Base-by-base conservation (phyloP, 345 rosid species). In the Populus deltoides region DNA sequence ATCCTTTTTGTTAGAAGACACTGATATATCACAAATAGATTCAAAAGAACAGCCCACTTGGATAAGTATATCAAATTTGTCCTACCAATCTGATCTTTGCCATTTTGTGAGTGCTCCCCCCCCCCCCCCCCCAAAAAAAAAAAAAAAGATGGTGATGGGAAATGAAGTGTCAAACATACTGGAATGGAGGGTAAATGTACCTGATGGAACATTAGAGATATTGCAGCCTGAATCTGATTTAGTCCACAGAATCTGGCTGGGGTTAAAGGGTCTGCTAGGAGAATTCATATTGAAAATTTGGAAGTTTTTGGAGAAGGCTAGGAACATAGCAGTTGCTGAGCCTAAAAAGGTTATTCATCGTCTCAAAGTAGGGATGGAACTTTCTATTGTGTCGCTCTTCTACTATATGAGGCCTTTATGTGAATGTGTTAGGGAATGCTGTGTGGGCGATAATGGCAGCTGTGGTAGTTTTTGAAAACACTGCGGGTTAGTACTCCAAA, bases 381-480 rank as follows among this genome's bases (percentile, higher is more conserved):
- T 86, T 3, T 18, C 83, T 9, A 13, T 85, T 36, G 89, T 86
- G 47, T 83, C 87, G 1, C 68, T 85, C 15, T 77, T 82, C 73
- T 83, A 86, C 85, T 86, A 72, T 20, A 72, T 79, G 79, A 85
- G 81, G 74, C 88, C 90, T 79, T 68, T 85, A 77, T 80, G 85
- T 71, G 83, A 87, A 2, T 87, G 89, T 51, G 78, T 88, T 36
- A 55, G 85, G 86, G 20, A 88, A 81, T 83, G 83, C 88, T 43
- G 86, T 85, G 85, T 86, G 90, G 90, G 89, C 89, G 22, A 35
- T 88, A 27, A 84, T 88, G 86, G 86, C 90, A 12, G 88, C 83
- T 86, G 94, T 90, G 6, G 92, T 90, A 22, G 97, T 92, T 76
- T 92, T 92, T 49, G 92, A 90, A 55, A 81, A 82, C 80, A 89